These are phyloP conservation scores for Tetrahymena borealis DNA, from an alignment of 73 alveolate genomes.

Conservation along the genomic window DNA sequence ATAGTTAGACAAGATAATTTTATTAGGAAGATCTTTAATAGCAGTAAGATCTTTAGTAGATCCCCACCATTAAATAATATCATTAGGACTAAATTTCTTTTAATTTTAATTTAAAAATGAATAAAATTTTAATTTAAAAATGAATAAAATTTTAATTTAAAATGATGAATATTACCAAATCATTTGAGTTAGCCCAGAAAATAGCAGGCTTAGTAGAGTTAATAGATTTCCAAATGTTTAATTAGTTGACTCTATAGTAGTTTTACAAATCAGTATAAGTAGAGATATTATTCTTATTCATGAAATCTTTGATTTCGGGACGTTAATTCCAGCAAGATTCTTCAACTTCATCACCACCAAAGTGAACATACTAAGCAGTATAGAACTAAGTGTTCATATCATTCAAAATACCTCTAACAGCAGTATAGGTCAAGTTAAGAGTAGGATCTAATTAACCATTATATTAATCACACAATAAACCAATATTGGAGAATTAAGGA, in stretches of 20 bases:
- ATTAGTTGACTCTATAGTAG: conserved; percentile 2
- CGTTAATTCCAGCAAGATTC: conserved; percentile 10
- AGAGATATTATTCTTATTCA: conserved; percentile 2
- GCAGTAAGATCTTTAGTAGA: conserved; percentile 4
- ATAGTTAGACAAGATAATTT: conserved; percentile 14
- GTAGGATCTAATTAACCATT: conserved; percentile 34
- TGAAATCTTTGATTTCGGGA: conserved; percentile 3
- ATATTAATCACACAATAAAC: background rate
- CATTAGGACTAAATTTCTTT: conserved; percentile 7
- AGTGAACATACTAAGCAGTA: conserved; percentile 8
- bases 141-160: background rate
- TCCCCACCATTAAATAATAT: conserved; percentile 47
- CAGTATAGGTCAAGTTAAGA: conserved; percentile 10
- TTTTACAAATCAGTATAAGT: conserved; percentile 17
- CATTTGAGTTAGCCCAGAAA: conserved; percentile 7
- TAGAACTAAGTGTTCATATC: conserved; percentile 13
- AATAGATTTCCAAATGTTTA: background rate
- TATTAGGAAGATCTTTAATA: conserved; percentile 9
- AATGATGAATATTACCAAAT: background rate
- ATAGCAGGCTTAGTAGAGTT: conserved; percentile 16
- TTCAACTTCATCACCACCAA: conserved; percentile 41
- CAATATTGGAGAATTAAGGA: background rate
- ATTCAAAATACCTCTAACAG: conserved; percentile 1
- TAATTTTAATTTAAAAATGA: background rate
- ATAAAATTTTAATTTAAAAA: background rate